These are phyloP conservation scores for Penicillium alfredii DNA, from an alignment of 495 filamentous ascomycete species.

Conservation along the genomic window DNA sequence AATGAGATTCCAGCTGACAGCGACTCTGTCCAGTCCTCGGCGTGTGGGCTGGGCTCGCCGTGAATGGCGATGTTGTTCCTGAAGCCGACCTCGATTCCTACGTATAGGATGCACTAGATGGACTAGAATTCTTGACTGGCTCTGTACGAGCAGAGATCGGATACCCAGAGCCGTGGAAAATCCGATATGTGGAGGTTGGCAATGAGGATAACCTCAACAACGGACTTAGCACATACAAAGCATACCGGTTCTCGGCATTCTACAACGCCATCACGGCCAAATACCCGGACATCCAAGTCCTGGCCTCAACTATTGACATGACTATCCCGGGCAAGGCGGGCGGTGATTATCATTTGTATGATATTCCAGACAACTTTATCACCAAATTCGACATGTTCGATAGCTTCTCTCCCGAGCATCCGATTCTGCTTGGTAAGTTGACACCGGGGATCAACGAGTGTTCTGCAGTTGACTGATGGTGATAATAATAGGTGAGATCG, in stretches of 20 bases:
- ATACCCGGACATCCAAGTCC: conserved; percentile 46
- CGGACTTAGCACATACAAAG: conserved; percentile 32
- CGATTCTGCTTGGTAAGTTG: conserved; percentile 45
- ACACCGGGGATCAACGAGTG: background rate
- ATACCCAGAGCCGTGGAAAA: conserved; percentile 41
- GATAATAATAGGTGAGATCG: conserved; percentile 39
- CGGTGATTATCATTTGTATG: conserved; percentile 48
- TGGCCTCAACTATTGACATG: conserved; percentile 40
- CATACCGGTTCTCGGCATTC: conserved; percentile 41
- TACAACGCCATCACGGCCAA: conserved; percentile 43
- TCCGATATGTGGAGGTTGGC: conserved; percentile 48
- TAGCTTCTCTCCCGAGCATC: conserved; percentile 31
- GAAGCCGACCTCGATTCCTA: conserved; percentile 29
- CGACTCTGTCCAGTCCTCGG: conserved; percentile 36
- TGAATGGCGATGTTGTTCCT: conserved; percentile 43
- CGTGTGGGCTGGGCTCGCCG: conserved; percentile 54
- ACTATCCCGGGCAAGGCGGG: conserved; percentile 31
- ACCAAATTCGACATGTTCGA: conserved; percentile 51
- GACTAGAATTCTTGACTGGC: conserved; percentile 51
- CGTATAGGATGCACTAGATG: conserved; percentile 55
- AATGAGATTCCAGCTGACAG: background rate
- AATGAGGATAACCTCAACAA: conserved; percentile 49
- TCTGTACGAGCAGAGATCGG: conserved; percentile 41
- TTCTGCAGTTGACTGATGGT: background rate
- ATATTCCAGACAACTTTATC: conserved; percentile 44